Conservation (phyloP, 2,329 filamentous ascomycete genomes). For the Diplodia sapinea region DNA sequence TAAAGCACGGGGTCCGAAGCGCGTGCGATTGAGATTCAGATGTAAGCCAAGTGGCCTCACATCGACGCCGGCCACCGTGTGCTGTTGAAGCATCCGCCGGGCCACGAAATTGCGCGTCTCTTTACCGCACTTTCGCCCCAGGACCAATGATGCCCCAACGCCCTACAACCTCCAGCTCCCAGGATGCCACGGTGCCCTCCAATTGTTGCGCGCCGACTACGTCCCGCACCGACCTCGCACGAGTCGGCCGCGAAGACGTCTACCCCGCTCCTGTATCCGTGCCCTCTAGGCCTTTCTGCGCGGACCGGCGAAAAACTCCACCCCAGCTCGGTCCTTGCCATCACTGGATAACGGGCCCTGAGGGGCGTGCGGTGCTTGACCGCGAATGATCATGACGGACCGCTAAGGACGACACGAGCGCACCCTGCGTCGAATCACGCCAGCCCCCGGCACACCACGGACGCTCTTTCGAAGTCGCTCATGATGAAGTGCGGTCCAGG, state of each 20-base stretch:
- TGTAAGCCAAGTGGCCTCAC: not conserved
- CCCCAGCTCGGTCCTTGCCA: conserved; percentile 1
- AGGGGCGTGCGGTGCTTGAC: conserved; percentile 1
- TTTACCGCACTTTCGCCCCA: conserved; percentile 14
- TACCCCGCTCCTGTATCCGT: conserved; percentile 22
- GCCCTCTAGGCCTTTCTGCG: conserved; percentile 2
- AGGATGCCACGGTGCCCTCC: conserved; percentile 5
- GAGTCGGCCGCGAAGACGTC: conserved; percentile 1
- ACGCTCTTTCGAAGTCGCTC: not conserved
- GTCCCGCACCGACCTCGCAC: conserved; percentile 15
- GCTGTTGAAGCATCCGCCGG: not conserved
- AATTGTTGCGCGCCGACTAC: not conserved
- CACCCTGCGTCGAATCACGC: conserved; percentile 17
- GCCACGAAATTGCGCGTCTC: not conserved
- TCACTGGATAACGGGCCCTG: conserved; percentile 8
- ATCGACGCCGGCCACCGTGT: not conserved
- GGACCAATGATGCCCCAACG: conserved; percentile 7
- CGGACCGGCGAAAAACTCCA: conserved; percentile 4
- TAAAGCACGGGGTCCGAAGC: conserved; percentile 11
- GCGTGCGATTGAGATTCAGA: not conserved
- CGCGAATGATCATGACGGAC: not conserved
- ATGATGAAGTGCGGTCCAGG: conserved; percentile 15
- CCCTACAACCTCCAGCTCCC: not conserved
- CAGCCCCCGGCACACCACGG: conserved; percentile 18
- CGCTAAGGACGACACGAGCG: conserved; percentile 7